These are phyloP conservation scores for Phytopythium kandeliae DNA, from an alignment of 352 stramenopile species.

Conservation along the genomic window DNA sequence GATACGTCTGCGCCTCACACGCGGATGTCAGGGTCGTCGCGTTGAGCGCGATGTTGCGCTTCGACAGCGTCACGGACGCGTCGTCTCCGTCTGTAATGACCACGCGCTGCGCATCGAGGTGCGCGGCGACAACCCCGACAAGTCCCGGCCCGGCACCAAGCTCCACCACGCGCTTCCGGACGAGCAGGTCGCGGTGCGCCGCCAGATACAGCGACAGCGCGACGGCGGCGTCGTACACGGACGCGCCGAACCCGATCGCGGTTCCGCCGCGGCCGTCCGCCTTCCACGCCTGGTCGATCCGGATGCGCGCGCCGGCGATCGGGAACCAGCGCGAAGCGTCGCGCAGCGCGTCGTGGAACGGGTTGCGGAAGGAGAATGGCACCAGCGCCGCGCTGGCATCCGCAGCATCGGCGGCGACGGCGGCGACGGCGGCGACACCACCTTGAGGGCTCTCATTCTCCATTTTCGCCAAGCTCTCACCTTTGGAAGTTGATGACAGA, in stretches of 20 bases:
- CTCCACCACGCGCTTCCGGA: constrained; percentile 58
- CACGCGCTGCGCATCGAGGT: constrained; percentile 36
- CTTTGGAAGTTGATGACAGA: too few species aligned
- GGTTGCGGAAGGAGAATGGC: constrained; percentile 67
- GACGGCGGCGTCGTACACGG: constrained; percentile 77
- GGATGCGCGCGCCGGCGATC: constrained; percentile 45
- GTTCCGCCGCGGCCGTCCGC: constrained; percentile 70
- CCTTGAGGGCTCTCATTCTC: not conserved
- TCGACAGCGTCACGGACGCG: constrained; percentile 57
- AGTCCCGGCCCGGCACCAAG: constrained; percentile 70
- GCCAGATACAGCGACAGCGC: constrained; percentile 77
- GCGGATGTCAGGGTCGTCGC: constrained; percentile 12
- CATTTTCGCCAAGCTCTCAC: not conserved
- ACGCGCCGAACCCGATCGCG: constrained; percentile 67
- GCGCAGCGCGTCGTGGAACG: constrained; percentile 68
- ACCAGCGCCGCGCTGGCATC: constrained; percentile 29
- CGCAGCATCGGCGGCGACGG: not conserved
- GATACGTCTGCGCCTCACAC: constrained; percentile 36
- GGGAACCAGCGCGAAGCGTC: constrained; percentile 62
- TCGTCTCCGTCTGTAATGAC: constrained; percentile 71
- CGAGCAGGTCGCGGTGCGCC: constrained; percentile 37
- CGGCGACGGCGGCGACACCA: too few species aligned
- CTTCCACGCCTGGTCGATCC: constrained; percentile 77
- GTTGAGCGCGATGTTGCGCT: constrained; percentile 50
- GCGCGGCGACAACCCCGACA: constrained; percentile 58